Conservation (phyloP, 2,329 filamentous ascomycete genomes). For the Penicillium frequentans region DNA sequence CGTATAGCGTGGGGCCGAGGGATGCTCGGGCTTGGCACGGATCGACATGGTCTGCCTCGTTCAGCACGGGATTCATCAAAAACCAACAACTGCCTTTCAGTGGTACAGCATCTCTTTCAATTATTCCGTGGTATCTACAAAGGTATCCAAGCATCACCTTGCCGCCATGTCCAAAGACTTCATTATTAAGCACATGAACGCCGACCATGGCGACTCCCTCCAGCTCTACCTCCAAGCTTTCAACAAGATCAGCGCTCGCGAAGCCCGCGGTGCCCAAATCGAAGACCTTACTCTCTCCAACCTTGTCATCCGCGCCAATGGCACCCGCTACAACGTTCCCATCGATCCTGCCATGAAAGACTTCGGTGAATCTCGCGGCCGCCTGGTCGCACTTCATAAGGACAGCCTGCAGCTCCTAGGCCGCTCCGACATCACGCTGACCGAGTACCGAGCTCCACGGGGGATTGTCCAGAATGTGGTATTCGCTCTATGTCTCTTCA, state of each 20-base stretch:
- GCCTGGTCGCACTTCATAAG: conserved; percentile 72
- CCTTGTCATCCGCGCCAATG: conserved; percentile 61
- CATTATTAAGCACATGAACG: conserved; percentile 84
- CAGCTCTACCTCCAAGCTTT: conserved; percentile 76
- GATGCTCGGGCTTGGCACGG: conserved; percentile 21
- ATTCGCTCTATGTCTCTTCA: conserved; percentile 57
- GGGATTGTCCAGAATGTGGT: conserved; percentile 53
- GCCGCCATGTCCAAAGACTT: conserved; percentile 50
- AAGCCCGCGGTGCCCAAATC: conserved; percentile 61
- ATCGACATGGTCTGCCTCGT: not conserved
- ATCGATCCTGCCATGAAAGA: conserved; percentile 70
- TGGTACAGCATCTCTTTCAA: not conserved
- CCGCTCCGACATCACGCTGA: conserved; percentile 57
- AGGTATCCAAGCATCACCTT: not conserved
- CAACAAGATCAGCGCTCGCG: conserved; percentile 55
- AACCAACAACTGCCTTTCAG: not conserved
- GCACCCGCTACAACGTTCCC: conserved; percentile 53
- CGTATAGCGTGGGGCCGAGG: conserved; percentile 15
- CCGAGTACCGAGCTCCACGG: conserved; percentile 52
- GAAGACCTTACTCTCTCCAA: conserved; percentile 63
- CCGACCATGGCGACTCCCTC: conserved; percentile 73
- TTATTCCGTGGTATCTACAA: not conserved
- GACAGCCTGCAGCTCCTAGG: conserved; percentile 61
- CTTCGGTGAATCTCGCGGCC: conserved; percentile 66
- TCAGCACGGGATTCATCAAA: not conserved